Evolutionary conservation across 345 rosid species (phyloP).

Genomic region (Toxicodendron radicans): DNA sequence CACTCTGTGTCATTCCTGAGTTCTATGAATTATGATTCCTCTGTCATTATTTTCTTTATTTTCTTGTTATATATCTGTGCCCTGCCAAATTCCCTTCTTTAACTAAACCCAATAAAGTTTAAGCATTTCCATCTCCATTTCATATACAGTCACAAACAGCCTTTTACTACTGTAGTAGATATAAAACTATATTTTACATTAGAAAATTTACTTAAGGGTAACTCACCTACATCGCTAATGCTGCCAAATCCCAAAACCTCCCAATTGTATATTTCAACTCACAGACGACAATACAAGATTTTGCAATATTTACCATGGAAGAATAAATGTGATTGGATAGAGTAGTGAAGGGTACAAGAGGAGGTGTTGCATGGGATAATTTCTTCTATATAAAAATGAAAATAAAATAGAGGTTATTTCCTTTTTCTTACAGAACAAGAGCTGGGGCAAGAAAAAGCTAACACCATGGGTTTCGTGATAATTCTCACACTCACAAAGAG

Average conservation of each 20-base stretch:
- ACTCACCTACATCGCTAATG: conserved; percentile 4
- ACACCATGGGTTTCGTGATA: conserved; percentile 35
- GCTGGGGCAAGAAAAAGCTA: conserved; percentile 34
- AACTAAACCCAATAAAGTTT: conserved; percentile 46
- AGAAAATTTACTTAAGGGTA: no score
- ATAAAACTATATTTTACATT: neutral
- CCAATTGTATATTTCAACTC: conserved; percentile 12
- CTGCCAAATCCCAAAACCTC: neutral
- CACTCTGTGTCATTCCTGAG: conserved; percentile 25
- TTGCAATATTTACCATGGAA: neutral
- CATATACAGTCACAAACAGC: conserved; percentile 46
- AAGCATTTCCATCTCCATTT: conserved; percentile 21
- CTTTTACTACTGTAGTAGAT: conserved; percentile 32
- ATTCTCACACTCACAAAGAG: conserved; percentile 24
- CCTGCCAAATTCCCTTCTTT: conserved; percentile 44
- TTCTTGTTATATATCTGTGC: conserved; percentile 9
- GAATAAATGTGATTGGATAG: no score
- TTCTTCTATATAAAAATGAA: neutral
- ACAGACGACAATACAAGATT: neutral
- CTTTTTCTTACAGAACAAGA: conserved; percentile 16
- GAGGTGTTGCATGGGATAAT: conserved; percentile 3
- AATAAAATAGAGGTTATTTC: conserved; percentile 9
- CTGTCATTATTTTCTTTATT: conserved; percentile 15
- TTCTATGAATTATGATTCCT: conserved; percentile 20
- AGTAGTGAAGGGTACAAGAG: no score